These are phyloP conservation scores for Clavulina sp. DNA, from an alignment of 768 basidiomycete genomes.

Conservation along the genomic window DNA sequence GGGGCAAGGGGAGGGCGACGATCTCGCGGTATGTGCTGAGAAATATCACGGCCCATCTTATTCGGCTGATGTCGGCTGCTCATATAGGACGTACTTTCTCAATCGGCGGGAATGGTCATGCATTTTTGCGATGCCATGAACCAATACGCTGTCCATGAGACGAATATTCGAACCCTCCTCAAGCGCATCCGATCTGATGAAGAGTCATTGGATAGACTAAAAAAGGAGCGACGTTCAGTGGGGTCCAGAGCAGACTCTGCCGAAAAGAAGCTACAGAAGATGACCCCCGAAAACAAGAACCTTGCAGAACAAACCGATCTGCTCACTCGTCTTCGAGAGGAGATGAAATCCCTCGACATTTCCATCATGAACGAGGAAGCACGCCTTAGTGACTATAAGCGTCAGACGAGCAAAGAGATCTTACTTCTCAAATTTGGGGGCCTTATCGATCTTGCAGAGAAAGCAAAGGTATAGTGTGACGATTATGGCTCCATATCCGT, in stretches of 20 bases:
- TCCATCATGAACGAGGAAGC: constrained; percentile 77
- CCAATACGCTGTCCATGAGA: constrained; percentile 54
- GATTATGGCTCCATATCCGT: background rate
- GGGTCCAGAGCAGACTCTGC: constrained; percentile 60
- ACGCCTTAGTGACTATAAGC: constrained; percentile 66
- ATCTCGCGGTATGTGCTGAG: constrained; percentile 41
- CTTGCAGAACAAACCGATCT: constrained; percentile 51
- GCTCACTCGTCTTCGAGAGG: constrained; percentile 50
- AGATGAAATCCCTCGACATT: constrained; percentile 61
- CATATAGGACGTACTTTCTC: constrained; percentile 54
- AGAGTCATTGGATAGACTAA: constrained; percentile 63
- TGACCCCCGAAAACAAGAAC: constrained; percentile 81
- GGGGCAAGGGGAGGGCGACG: constrained; percentile 70
- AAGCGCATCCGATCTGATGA: constrained; percentile 73
- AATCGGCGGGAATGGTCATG: constrained; percentile 46
- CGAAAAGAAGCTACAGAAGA: constrained; percentile 77
- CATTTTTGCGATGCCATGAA: constrained; percentile 51
- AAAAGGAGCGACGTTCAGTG: constrained; percentile 47
- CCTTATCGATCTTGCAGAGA: constrained; percentile 67
- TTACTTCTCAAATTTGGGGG: constrained; percentile 82
- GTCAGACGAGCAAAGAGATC: constrained; percentile 44
- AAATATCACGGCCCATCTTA: constrained; percentile 3
- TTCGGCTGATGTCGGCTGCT: background rate
- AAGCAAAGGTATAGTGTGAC: constrained; percentile 32
- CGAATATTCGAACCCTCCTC: constrained; percentile 49